A percentile compares a stretch with the other conserved stretches of the same genome.
Conservation (phyloP, 306 rosid species). For the Trichosanthes cucumerina region DNA sequence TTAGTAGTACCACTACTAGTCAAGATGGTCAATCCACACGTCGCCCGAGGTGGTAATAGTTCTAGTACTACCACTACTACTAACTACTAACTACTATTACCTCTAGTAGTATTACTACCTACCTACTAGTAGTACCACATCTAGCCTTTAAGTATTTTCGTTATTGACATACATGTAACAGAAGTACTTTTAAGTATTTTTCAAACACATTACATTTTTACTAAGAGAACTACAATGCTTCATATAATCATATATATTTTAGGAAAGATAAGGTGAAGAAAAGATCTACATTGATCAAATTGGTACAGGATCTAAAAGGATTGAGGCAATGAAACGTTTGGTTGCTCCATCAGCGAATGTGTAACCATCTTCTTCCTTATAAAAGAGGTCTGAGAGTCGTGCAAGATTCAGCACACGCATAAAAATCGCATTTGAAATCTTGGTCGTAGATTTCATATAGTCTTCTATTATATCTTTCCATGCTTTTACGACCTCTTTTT, state of each 20-base stretch:
- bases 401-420: background rate
- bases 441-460: background rate
- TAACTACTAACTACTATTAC: too few relatives aligned
- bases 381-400: background rate
- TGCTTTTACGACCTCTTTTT: background rate
- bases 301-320: background rate
- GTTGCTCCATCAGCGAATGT: background rate
- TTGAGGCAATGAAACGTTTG: background rate
- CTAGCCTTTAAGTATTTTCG: too few relatives aligned
- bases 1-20: too few relatives aligned
- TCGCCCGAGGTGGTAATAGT: too few relatives aligned
- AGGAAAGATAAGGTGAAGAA: background rate
- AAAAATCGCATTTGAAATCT: background rate
- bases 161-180: background rate
- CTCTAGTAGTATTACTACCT: too few relatives aligned
- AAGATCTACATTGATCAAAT: background rate
- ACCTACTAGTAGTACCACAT: too few relatives aligned
- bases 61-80: too few relatives aligned
- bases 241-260: too few relatives aligned
- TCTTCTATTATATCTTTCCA: background rate
- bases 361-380: background rate
- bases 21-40: too few relatives aligned
- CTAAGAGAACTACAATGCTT: background rate
- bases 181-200: background rate
- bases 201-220: too few relatives aligned